phyloP scores from a whole-genome alignment of 495 filamentous ascomycete genomes.

The Penicillium parvum region DNA sequence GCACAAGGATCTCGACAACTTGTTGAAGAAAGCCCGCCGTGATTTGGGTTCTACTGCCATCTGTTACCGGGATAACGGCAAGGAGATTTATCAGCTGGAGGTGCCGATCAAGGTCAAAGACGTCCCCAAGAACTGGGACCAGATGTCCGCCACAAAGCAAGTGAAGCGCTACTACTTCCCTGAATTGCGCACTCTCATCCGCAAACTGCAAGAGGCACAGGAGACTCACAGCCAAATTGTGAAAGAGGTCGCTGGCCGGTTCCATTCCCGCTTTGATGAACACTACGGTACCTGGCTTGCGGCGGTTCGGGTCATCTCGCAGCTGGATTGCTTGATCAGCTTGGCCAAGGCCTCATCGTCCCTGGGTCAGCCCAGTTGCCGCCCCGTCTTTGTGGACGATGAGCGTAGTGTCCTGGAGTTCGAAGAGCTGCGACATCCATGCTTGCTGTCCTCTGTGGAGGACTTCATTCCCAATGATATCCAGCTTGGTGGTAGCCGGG shows the following conservation, averaged over 20 bases:
- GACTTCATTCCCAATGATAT: slow-evolving; percentile 99
- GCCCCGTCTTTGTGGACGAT: slow-evolving; percentile 78
- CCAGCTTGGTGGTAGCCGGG: slow-evolving; percentile 68
- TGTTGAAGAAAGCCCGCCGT: slow-evolving; percentile 66
- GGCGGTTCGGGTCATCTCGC: slow-evolving; percentile 79
- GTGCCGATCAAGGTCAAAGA: slow-evolving; percentile 77
- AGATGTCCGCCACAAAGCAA: slow-evolving; percentile 88
- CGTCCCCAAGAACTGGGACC: slow-evolving; percentile 83
- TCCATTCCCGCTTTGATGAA: slow-evolving; percentile 84
- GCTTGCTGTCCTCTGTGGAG: slow-evolving; percentile 78
- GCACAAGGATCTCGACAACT: slow-evolving; percentile 61
- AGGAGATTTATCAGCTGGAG: slow-evolving; percentile 96
- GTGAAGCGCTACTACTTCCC: slow-evolving; percentile 95
- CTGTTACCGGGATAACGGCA: slow-evolving; percentile 83
- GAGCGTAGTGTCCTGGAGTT: slow-evolving; percentile 86
- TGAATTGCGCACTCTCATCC: slow-evolving; percentile 74
- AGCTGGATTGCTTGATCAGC: slow-evolving; percentile 92
- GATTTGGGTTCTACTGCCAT: slow-evolving; percentile 66
- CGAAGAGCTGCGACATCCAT: slow-evolving; percentile 88
- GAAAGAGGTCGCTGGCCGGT: slow-evolving; percentile 76
- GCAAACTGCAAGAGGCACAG: slow-evolving; percentile 85
- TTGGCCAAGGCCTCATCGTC: slow-evolving; percentile 81
- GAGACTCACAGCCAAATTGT: slow-evolving; percentile 92
- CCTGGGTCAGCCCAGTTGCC: slow-evolving; percentile 82
- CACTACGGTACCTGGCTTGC: slow-evolving; percentile 84